These are phyloP conservation scores for Malassezia cuniculi DNA, from an alignment of 1,284 basidiomycete species.

Conservation along the genomic window DNA sequence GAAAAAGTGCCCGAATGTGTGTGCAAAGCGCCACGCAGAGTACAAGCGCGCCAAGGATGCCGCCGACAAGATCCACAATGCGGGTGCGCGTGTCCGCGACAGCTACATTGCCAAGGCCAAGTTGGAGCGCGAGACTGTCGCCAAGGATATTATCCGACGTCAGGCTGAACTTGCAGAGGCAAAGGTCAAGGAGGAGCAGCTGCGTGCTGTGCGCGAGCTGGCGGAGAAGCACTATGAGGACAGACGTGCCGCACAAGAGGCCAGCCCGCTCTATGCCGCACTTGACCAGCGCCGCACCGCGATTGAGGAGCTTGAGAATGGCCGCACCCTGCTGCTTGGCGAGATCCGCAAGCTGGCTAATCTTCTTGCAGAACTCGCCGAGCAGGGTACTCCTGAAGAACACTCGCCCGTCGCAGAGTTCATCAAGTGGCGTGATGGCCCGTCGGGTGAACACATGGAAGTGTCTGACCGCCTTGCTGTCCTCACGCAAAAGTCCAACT, in stretches of 20 bases:
- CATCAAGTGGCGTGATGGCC: no score
- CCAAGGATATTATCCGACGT: conserved; percentile 44
- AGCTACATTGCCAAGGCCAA: conserved; percentile 70
- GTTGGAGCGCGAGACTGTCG: conserved; percentile 49
- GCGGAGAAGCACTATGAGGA: conserved; percentile 15
- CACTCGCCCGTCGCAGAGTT: no score
- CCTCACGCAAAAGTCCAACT: background rate
- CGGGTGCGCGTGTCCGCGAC: conserved; percentile 71
- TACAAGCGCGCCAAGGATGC: conserved; percentile 58
- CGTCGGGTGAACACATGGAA: no score
- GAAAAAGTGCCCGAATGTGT: conserved; percentile 61
- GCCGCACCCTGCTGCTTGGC: background rate
- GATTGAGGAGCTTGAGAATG: background rate
- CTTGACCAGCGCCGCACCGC: no score
- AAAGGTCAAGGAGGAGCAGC: conserved; percentile 26
- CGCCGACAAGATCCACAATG: conserved; percentile 64
- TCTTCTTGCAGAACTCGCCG: background rate
- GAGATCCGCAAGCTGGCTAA: background rate
- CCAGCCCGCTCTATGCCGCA: no score
- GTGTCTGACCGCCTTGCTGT: no score
- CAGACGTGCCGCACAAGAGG: no score
- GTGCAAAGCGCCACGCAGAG: conserved; percentile 61
- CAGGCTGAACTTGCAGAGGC: conserved; percentile 57
- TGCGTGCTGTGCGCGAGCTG: background rate
- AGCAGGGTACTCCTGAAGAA: no score